phyloP scores from a whole-genome alignment of 495 filamentous ascomycete species.

The Penicillium maclennaniae region DNA sequence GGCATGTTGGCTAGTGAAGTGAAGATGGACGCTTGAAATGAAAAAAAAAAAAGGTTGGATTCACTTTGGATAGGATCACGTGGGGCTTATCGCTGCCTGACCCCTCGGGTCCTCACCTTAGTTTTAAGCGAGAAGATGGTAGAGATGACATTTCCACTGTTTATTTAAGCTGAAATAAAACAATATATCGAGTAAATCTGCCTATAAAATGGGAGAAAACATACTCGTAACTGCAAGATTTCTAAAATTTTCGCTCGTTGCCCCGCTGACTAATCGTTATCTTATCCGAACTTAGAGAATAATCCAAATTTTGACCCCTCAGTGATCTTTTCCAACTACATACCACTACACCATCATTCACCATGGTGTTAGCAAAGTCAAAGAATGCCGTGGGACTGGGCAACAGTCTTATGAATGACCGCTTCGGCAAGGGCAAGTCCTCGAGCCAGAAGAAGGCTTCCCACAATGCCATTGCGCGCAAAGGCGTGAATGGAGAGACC shows the following conservation, averaged over 20 bases:
- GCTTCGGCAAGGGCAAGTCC: constrained; percentile 85
- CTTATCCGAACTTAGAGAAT: constrained; percentile 29
- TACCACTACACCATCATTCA: constrained; percentile 25
- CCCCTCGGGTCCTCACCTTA: constrained; percentile 23
- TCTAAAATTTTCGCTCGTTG: constrained; percentile 2
- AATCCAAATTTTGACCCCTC: constrained; percentile 32
- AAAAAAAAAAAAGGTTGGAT: constrained; percentile 35
- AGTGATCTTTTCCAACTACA: constrained; percentile 15
- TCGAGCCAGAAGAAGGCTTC: constrained; percentile 62
- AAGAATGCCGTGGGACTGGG: constrained; percentile 93
- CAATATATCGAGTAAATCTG: not conserved
- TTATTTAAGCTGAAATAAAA: not conserved
- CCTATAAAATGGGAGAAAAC: not conserved
- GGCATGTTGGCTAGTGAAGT: constrained; percentile 56
- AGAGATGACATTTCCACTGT: not conserved
- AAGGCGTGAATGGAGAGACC: constrained; percentile 41
- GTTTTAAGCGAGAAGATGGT: not conserved
- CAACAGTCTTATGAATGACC: constrained; percentile 87
- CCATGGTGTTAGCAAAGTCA: constrained; percentile 91
- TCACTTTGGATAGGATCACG: constrained; percentile 30
- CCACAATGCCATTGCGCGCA: constrained; percentile 49
- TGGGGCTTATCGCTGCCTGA: constrained; percentile 34
- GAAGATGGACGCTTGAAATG: constrained; percentile 15
- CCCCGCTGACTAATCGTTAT: constrained; percentile 28
- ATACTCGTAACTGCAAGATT: not conserved